These are phyloP conservation scores for Testicularia cyperi DNA, from an alignment of 1,284 basidiomycete species.

Conservation along the genomic window DNA sequence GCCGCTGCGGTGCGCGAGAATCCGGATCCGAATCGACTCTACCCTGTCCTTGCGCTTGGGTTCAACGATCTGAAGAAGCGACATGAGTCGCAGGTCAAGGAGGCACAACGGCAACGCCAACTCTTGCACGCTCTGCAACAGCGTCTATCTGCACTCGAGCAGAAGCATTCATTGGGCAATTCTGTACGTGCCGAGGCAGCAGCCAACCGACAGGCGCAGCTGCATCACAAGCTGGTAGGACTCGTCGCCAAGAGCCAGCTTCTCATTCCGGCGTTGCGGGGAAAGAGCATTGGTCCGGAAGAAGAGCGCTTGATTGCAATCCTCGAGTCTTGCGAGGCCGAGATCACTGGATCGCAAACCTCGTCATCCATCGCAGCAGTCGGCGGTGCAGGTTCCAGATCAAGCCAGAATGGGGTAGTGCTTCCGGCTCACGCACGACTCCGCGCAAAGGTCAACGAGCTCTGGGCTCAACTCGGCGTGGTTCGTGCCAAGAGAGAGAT, in stretches of 20 bases:
- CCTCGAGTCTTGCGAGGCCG: conserved; percentile 53
- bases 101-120: conserved; percentile 42
- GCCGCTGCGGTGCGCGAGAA: conserved; percentile 48
- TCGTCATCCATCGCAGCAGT: not conserved
- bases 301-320: conserved; percentile 47
- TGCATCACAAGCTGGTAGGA: conserved; percentile 50
- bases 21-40: conserved; percentile 53
- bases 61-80: conserved; percentile 53
- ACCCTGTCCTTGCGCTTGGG: conserved; percentile 56
- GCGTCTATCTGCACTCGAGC: conserved; percentile 38
- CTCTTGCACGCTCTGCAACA: conserved; percentile 25
- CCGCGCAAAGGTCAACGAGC: conserved; percentile 54
- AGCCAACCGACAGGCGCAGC: conserved; percentile 38
- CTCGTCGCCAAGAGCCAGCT: conserved; percentile 36
- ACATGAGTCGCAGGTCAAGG: conserved; percentile 40
- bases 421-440: conserved; percentile 22
- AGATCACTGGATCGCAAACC: conserved; percentile 30
- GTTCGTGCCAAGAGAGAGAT: conserved; percentile 50
- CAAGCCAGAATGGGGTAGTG: too few relatives aligned
- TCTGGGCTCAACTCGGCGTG: conserved; percentile 56
- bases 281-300: conserved; percentile 40
- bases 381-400: not conserved
- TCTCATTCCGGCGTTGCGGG: conserved; percentile 49
- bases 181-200: conserved; percentile 44
- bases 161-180: conserved; percentile 49